phyloP scores from a whole-genome alignment of 805 yeast genomes.

The Saccharomyces paradoxus region DNA sequence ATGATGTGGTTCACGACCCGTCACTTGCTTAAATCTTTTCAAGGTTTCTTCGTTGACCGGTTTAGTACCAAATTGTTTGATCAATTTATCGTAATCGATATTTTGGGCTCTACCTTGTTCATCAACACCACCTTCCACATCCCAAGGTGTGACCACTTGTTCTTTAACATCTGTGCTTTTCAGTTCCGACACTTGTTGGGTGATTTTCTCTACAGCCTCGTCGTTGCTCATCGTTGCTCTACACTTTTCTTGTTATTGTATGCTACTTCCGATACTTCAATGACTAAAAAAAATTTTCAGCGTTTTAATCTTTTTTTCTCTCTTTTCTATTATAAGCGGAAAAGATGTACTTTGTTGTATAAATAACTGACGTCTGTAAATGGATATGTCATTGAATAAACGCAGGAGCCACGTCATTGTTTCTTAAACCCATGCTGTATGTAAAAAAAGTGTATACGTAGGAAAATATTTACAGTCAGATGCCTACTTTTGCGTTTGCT shows the following conservation, averaged over 20 bases:
- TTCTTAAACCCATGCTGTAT: not conserved
- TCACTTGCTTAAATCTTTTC: conserved; percentile 64
- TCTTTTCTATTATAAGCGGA: not conserved
- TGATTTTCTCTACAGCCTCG: conserved; percentile 10
- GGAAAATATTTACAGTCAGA: not conserved
- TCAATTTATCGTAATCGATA: conserved; percentile 85
- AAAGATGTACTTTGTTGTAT: not conserved
- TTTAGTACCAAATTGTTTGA: conserved; percentile 79
- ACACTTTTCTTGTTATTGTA: not conserved
- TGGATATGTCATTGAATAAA: not conserved
- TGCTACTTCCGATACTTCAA: not conserved
- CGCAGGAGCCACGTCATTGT: not conserved
- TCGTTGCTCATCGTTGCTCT: not conserved
- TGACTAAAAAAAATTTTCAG: not conserved
- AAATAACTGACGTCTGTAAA: not conserved
- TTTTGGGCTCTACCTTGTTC: conserved; percentile 79
- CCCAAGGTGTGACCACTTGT: conserved; percentile 91
- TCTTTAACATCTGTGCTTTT: conserved; percentile 26
- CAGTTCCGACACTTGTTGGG: conserved; percentile 15
- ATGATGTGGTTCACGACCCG: conserved; percentile 89
- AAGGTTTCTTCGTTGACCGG: conserved; percentile 62
- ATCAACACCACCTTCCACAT: conserved; percentile 95
- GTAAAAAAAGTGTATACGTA: not conserved
- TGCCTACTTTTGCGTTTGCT: not conserved
- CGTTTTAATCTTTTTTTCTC: not conserved